Conservation (phyloP, 106 monocot species). For the Posidonia australis region DNA sequence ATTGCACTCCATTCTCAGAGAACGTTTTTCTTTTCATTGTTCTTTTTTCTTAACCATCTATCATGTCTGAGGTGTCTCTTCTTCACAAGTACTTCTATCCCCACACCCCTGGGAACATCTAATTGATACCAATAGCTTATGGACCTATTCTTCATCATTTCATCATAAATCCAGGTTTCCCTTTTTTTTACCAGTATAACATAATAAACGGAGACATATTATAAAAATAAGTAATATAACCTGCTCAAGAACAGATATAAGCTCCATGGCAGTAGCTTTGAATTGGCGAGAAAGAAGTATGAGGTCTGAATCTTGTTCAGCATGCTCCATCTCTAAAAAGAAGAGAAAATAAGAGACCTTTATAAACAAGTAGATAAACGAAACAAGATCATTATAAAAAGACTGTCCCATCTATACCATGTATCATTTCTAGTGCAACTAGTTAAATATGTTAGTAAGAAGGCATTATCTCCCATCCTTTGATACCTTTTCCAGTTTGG, state of each 20-base stretch:
- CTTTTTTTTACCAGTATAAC: no score
- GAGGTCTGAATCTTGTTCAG: conserved; percentile 96
- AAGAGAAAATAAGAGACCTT: neutral
- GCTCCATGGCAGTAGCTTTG: conserved; percentile 97
- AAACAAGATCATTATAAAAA: neutral
- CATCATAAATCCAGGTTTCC: neutral
- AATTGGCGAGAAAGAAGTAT: conserved; percentile 84
- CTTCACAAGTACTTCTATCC: neutral
- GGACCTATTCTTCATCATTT: neutral
- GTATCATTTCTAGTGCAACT: no score
- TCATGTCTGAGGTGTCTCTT: no score
- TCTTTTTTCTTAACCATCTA: no score
- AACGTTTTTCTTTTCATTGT: no score
- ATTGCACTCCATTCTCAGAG: no score
- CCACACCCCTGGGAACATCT: neutral
- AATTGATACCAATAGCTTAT: neutral
- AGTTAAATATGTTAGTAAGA: no score
- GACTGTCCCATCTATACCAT: no score
- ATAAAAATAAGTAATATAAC: conserved; percentile 23
- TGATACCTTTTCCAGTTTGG: no score
- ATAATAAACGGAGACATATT: no score
- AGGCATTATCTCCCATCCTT: no score
- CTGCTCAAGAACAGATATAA: conserved; percentile 99
- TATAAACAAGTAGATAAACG: neutral
- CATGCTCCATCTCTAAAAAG: conserved; percentile 76